phyloP scores from a whole-genome alignment of 2,329 filamentous ascomycete genomes.

The Hymenoscyphus fraxineus region DNA sequence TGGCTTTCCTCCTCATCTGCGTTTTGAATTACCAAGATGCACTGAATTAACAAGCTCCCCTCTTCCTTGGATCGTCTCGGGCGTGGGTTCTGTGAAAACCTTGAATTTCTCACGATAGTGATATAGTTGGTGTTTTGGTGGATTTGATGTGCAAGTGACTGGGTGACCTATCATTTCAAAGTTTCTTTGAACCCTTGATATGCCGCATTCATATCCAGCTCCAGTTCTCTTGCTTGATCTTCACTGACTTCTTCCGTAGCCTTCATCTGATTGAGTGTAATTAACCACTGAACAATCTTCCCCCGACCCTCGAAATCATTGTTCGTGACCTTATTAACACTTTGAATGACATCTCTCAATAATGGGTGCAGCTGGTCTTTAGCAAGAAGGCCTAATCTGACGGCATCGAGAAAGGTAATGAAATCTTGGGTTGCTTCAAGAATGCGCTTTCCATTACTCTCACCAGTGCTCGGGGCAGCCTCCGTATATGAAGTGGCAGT shows the following conservation, averaged over 20 bases:
- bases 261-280: slow-evolving; percentile 95
- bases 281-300: slow-evolving; percentile 98
- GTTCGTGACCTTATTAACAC: slow-evolving; percentile 94
- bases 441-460: slow-evolving; percentile 59
- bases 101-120: neutral
- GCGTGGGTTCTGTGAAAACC: neutral
- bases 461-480: slow-evolving; percentile 39
- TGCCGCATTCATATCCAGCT: slow-evolving; percentile 89
- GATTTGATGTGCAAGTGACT: neutral
- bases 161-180: slow-evolving; percentile 25
- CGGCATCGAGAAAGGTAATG: slow-evolving; percentile 93
- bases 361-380: slow-evolving; percentile 97
- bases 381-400: slow-evolving; percentile 85
- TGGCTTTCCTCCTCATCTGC: neutral
- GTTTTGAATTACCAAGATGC: neutral
- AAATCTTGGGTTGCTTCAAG: slow-evolving; percentile 94
- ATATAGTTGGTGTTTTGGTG: neutral
- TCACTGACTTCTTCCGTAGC: slow-evolving; percentile 87
- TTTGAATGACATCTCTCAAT: slow-evolving; percentile 92
- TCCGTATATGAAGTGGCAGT: slow-evolving; percentile 46
- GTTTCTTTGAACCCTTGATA: slow-evolving; percentile 83
- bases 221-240: slow-evolving; percentile 81
- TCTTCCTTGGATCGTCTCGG: neutral
- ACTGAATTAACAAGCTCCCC: neutral
- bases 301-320: slow-evolving; percentile 90